Evolutionary conservation across 495 filamentous ascomycete genomes (phyloP).

Genomic region (Copromyces sp.): DNA sequence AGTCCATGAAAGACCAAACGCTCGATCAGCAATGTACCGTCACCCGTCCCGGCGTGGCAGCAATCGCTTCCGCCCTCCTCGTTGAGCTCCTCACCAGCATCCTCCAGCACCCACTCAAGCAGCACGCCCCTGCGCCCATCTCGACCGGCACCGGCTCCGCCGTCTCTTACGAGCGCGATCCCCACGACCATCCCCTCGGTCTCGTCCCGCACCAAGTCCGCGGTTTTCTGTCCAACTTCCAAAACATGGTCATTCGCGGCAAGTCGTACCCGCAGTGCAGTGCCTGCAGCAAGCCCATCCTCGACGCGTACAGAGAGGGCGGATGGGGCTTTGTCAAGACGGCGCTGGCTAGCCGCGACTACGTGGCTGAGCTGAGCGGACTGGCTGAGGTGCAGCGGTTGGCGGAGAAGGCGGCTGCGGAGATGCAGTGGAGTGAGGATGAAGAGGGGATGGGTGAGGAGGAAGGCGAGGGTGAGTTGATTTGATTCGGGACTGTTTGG

Average conservation of each 20-base stretch:
- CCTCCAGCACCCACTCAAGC: slow-evolving; percentile 68
- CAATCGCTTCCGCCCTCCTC: slow-evolving; percentile 84
- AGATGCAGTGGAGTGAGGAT: slow-evolving; percentile 39
- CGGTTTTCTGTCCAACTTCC: slow-evolving; percentile 78
- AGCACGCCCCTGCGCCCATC: slow-evolving; percentile 45
- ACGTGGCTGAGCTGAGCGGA: slow-evolving; percentile 83
- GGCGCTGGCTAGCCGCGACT: slow-evolving; percentile 74
- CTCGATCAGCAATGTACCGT: slow-evolving; percentile 98
- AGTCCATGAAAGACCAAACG: slow-evolving; percentile 88
- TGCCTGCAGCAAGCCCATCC: slow-evolving; percentile 72
- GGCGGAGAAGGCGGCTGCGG: slow-evolving; percentile 48
- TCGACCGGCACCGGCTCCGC: slow-evolving; percentile 16
- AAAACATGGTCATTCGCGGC: slow-evolving; percentile 73
- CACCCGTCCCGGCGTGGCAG: slow-evolving; percentile 82
- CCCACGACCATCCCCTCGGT: slow-evolving; percentile 64
- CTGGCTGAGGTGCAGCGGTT: slow-evolving; percentile 80
- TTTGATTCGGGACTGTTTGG: slow-evolving; percentile 5
- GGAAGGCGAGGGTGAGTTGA: slow-evolving; percentile 35
- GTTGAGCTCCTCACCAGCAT: slow-evolving; percentile 84
- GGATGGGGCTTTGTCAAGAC: slow-evolving; percentile 86
- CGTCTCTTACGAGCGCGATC: slow-evolving; percentile 42
- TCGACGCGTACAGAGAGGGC: slow-evolving; percentile 57
- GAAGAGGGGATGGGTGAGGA: slow-evolving; percentile 29
- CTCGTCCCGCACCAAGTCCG: slow-evolving; percentile 87
- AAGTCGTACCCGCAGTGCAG: slow-evolving; percentile 83